Evolutionary conservation across 2,329 filamentous ascomycete genomes (phyloP).

Genomic region (Pestalotiopsis sp.): DNA sequence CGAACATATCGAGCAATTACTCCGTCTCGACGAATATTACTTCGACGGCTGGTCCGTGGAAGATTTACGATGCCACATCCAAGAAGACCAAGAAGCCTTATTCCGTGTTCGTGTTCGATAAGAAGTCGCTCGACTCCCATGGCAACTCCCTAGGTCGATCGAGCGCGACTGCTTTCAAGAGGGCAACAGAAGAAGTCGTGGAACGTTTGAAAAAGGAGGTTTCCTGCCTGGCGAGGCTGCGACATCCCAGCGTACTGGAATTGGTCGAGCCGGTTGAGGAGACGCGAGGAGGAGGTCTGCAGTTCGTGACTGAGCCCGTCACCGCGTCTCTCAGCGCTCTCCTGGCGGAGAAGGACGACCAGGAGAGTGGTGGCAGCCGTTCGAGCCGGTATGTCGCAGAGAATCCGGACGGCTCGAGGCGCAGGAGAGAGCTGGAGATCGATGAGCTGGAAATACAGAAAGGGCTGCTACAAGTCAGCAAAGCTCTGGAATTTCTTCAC

Average conservation of each 20-base stretch:
- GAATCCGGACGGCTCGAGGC: constrained; percentile 72
- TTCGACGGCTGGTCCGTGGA: constrained; percentile 91
- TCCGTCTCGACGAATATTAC: constrained; percentile 74
- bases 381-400: constrained; percentile 81
- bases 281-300: constrained; percentile 84
- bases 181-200: constrained; percentile 84
- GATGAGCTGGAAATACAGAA: constrained; percentile 98
- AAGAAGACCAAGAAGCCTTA: constrained; percentile 88
- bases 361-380: constrained; percentile 72
- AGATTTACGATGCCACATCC: constrained; percentile 96
- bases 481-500: constrained; percentile 92
- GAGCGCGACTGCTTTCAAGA: constrained; percentile 72
- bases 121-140: constrained; percentile 77
- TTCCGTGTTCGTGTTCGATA: constrained; percentile 94
- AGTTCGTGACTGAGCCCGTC: constrained; percentile 93
- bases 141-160: constrained; percentile 64
- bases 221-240: constrained; percentile 80
- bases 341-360: constrained; percentile 85
- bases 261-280: constrained; percentile 95
- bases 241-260: constrained; percentile 91
- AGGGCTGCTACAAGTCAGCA: constrained; percentile 87
- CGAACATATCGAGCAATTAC: constrained; percentile 92
- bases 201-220: constrained; percentile 92
- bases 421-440: constrained; percentile 83
- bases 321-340: constrained; percentile 85